Percentiles rank a stretch among this genome's conserved stretches.
These are phyloP conservation scores for Antitrichia curtipendula DNA, from an alignment of 225 moss, liverwort and hornwort species.

Conservation along the genomic window DNA sequence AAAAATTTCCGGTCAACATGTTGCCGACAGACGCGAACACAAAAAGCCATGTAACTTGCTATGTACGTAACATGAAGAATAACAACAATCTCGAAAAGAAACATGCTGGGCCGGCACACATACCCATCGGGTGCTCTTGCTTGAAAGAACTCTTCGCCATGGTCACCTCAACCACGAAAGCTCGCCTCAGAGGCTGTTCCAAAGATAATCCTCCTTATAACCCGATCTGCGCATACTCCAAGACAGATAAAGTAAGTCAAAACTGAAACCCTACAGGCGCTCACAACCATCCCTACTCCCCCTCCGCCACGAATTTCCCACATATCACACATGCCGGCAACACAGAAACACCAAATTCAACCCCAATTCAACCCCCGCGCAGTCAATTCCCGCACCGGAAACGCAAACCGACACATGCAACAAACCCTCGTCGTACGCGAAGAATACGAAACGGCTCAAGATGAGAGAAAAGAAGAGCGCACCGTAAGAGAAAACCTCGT, in stretches of 20 bases:
- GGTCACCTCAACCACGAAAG: not conserved
- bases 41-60: not conserved
- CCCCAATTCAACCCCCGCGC: not conserved
- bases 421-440: not conserved
- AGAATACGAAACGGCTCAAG: not conserved
- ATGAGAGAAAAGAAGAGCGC: not conserved
- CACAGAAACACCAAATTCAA: not conserved
- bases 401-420: not conserved
- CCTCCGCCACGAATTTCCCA: not conserved
- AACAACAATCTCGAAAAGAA: not conserved
- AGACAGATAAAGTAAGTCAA: not conserved
- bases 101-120: not conserved
- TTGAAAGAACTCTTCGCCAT: slow-evolving; percentile 65
- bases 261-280: not conserved
- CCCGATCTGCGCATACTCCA: not conserved
- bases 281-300: not conserved
- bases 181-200: not conserved
- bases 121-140: slow-evolving; percentile 59
- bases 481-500: not conserved
- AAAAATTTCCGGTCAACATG: not conserved
- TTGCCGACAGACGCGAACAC: not conserved
- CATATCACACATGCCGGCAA: not conserved
- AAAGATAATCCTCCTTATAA: not conserved
- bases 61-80: not conserved
- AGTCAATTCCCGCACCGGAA: not conserved